Base-by-base conservation (phyloP, 2,329 filamentous ascomycete species). In the Gyromitra esculenta region DNA sequence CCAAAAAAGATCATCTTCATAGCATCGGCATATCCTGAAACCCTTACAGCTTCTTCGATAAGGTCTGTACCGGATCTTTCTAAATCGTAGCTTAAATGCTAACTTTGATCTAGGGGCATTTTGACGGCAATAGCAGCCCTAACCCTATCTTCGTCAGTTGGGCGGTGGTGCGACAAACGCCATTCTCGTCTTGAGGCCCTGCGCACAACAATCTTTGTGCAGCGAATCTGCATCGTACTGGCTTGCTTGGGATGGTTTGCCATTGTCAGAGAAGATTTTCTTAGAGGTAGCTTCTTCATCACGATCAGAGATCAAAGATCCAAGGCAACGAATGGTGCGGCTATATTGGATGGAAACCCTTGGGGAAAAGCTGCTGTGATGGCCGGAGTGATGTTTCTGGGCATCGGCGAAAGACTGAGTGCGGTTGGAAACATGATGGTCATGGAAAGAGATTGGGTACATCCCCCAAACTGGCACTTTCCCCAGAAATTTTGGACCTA, bases 1-100 rank as follows among this genome's bases (percentile, higher is more conserved):
- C 1, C 56, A 6, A 5, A 13, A 35, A 57, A 70, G 0, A 87
- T 91, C 2, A 37, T 89, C 0, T 83, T 92, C 5, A 87, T 90
- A 0, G 87, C 88, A 11, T 84, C 84, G 37, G 71, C 66, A 52
- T 73, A 74, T 37, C 71, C 67, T 4, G 65, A 66, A 13, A 60
- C 72, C 25, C 65, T 70, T 43, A 71, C 57, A 31, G 59, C 57
- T n/a, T 70, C 62, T 56, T 74, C 65, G 35, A 66, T 70, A 41
- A 68, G 59, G 78, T 78, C 21, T 76, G 43, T 75, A 43, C 67
- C 64, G 1, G 45, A 65, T 39, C 48, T 59, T 66, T 7, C 60
- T 72, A 4, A 48, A 77, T 25, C 62, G 62, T 25, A 54, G 67
- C 21, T 70, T 57, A 48, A 75, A 63, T 66, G n/a, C 73, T 78